Conservation (phyloP, 2,329 filamentous ascomycete species). For the Diaporthe citrichinensis region DNA sequence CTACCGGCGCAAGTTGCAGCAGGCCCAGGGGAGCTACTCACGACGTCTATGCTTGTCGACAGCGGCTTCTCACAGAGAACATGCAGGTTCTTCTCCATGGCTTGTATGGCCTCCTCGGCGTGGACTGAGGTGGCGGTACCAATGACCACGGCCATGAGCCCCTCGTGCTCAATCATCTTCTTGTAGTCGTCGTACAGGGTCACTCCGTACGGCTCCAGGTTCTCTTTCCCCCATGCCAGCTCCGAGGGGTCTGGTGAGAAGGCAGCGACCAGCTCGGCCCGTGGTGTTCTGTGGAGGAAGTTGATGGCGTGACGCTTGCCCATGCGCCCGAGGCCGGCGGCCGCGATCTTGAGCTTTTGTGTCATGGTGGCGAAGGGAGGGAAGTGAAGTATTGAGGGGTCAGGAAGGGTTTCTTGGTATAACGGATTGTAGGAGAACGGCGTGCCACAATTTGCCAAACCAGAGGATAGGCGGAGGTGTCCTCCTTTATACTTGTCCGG, state of each 20-base stretch:
- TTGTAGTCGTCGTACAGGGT: slow-evolving; percentile 60
- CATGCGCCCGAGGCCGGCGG: slow-evolving; percentile 67
- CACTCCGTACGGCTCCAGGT: slow-evolving; percentile 57
- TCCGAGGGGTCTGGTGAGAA: slow-evolving; percentile 31
- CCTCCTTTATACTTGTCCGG: slow-evolving; percentile 9
- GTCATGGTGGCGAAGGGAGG: background rate
- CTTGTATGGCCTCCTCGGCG: slow-evolving; percentile 69
- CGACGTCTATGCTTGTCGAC: slow-evolving; percentile 69
- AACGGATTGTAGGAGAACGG: background rate
- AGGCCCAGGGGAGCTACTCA: background rate
- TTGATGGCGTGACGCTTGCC: slow-evolving; percentile 65
- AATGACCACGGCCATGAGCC: slow-evolving; percentile 58
- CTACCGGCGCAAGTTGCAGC: too few species aligned
- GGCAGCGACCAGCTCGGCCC: slow-evolving; percentile 34
- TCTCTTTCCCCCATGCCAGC: slow-evolving; percentile 59
- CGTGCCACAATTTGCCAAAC: background rate
- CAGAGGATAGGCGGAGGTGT: background rate
- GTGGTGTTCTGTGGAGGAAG: slow-evolving; percentile 46
- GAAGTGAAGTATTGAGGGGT: background rate
- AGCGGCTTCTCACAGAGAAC: slow-evolving; percentile 73
- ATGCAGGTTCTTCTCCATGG: slow-evolving; percentile 67
- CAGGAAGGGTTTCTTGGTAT: background rate
- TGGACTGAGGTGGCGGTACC: slow-evolving; percentile 65
- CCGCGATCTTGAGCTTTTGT: slow-evolving; percentile 56
- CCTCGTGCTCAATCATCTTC: slow-evolving; percentile 58